Percentiles rank a stretch among this genome's conserved stretches.
These are phyloP conservation scores for Kuraishia cidri DNA, from an alignment of 805 yeast species.

Conservation along the genomic window DNA sequence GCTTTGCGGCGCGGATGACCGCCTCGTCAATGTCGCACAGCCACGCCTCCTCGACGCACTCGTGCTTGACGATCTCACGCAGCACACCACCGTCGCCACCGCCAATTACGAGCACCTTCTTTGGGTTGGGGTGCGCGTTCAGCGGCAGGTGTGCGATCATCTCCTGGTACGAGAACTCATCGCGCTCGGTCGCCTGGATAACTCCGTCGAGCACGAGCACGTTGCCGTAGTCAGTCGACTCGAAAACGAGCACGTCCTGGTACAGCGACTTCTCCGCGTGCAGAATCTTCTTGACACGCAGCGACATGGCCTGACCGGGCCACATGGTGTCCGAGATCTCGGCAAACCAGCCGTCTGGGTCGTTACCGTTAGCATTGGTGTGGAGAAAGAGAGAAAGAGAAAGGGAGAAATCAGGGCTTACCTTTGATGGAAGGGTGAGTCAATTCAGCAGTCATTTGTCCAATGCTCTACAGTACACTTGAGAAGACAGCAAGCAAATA, in stretches of 20 bases:
- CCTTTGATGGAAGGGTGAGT: slow-evolving; percentile 7
- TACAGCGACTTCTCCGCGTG: slow-evolving; percentile 59
- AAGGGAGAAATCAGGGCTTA: not conserved
- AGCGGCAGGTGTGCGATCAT: slow-evolving; percentile 81
- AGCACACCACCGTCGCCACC: slow-evolving; percentile 97
- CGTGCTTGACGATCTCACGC: slow-evolving; percentile 71
- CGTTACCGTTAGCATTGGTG: not conserved
- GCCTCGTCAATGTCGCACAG: slow-evolving; percentile 86
- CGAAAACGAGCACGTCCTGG: slow-evolving; percentile 79
- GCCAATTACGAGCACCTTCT: slow-evolving; percentile 77
- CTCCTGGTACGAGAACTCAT: slow-evolving; percentile 92
- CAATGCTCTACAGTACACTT: too few relatives aligned
- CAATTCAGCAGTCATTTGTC: slow-evolving; percentile 6
- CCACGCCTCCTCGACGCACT: slow-evolving; percentile 51
- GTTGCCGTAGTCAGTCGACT: slow-evolving; percentile 71
- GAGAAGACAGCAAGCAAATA: too few relatives aligned
- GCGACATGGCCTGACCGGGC: slow-evolving; percentile 81
- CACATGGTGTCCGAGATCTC: slow-evolving; percentile 64
- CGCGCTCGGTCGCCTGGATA: slow-evolving; percentile 85
- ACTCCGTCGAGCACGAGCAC: slow-evolving; percentile 87
- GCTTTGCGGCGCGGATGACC: slow-evolving; percentile 63
- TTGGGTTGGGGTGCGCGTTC: slow-evolving; percentile 68
- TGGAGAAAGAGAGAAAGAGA: slow-evolving; percentile 11
- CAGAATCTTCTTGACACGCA: slow-evolving; percentile 56
- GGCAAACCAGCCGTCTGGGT: slow-evolving; percentile 66